phyloP scores from a whole-genome alignment of 2,329 filamentous ascomycete genomes.

The Sporothrix humicola region DNA sequence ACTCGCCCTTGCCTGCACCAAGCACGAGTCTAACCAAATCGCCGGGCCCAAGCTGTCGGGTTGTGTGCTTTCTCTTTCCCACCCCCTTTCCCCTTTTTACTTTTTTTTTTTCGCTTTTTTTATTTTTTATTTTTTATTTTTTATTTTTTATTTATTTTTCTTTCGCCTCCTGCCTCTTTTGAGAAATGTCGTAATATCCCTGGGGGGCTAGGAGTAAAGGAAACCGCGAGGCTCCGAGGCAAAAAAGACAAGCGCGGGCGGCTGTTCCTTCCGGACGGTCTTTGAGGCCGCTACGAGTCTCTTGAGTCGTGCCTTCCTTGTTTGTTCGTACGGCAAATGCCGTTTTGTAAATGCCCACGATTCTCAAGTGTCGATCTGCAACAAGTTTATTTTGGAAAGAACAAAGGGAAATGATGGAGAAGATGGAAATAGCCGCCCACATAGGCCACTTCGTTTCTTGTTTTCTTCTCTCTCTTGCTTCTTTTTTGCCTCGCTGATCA shows the following conservation, averaged over 20 bases:
- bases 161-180: not conserved
- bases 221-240: constrained; percentile 11
- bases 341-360: not conserved
- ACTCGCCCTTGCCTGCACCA: not conserved
- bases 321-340: not conserved
- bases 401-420: not conserved
- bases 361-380: not conserved
- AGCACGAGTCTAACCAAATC: constrained; percentile 18
- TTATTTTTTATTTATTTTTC: not conserved
- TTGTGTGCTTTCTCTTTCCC: too few relatives aligned
- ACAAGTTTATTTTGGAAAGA: not conserved
- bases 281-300: not conserved
- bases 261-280: not conserved
- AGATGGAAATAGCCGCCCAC: not conserved
- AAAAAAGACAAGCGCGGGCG: constrained; percentile 7
- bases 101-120: not conserved
- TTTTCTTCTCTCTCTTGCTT: not conserved
- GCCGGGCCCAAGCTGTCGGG: constrained; percentile 23
- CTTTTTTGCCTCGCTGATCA: constrained; percentile 4
- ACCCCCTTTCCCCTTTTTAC: not conserved
- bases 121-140: not conserved
- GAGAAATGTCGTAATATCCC: not conserved
- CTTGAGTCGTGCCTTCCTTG: not conserved
- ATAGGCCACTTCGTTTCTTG: not conserved
- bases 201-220: not conserved